A percentile compares a stretch with the other conserved stretches of the same genome.
Conservation (phyloP, 1,139 yeast genomes). For the Taphrina confusa region DNA sequence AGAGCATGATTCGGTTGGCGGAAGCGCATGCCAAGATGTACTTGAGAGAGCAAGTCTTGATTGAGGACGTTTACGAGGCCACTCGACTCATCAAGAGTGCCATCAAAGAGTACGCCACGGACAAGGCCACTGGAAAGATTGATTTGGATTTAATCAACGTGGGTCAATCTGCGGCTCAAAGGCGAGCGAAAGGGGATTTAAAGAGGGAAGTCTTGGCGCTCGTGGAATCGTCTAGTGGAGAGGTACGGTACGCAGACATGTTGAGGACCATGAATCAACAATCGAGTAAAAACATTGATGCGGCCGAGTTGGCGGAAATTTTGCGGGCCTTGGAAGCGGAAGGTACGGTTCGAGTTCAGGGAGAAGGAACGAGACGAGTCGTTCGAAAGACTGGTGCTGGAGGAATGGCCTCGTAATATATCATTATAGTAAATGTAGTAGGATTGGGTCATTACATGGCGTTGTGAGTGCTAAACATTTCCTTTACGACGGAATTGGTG, state of each 20-base stretch:
- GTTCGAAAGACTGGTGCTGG: conserved; percentile 44
- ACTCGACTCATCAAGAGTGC: conserved; percentile 90
- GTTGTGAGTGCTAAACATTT: conserved; percentile 12
- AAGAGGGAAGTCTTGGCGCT: conserved; percentile 59
- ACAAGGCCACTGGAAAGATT: conserved; percentile 92
- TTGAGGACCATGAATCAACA: conserved; percentile 66
- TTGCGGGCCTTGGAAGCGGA: conserved; percentile 72
- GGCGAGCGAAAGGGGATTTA: conserved; percentile 74
- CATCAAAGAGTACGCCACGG: conserved; percentile 96
- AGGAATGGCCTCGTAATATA: conserved; percentile 6
- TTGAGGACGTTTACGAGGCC: conserved; percentile 88
- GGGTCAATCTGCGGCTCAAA: conserved; percentile 87
- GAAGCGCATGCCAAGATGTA: conserved; percentile 99
- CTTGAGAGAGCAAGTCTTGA: conserved; percentile 65
- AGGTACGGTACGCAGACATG: conserved; percentile 64
- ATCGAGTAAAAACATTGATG: conserved; percentile 68
- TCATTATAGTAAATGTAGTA: not conserved
- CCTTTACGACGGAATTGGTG: not conserved
- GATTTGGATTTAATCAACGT: conserved; percentile 98
- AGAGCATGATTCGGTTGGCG: conserved; percentile 87
- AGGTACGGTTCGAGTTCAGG: conserved; percentile 68
- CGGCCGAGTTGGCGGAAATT: conserved; percentile 67
- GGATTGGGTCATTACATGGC: conserved; percentile 6
- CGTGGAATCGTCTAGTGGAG: conserved; percentile 49
- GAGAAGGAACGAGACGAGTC: conserved; percentile 71